Evolutionary conservation across 345 rosid species (phyloP).

Genomic region (Angophora floribunda): DNA sequence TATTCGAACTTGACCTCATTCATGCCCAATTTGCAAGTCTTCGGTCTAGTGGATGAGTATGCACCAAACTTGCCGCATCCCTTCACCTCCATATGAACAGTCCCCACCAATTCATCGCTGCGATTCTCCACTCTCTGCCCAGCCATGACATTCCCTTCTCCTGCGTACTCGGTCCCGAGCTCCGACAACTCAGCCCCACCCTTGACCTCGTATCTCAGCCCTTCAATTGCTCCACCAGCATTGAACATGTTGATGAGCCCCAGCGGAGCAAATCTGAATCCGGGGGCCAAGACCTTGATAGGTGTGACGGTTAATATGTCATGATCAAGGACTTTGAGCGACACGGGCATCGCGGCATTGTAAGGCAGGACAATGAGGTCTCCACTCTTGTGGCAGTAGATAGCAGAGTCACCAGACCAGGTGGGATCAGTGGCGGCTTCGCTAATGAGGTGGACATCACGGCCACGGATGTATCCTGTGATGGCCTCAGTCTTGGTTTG

Average conservation of each 20-base stretch:
- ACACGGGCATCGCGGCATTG: slow-evolving; percentile 60
- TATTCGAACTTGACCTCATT: slow-evolving; percentile 37
- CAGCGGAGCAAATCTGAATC: slow-evolving; percentile 60
- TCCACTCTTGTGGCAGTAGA: slow-evolving; percentile 40
- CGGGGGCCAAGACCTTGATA: slow-evolving; percentile 34
- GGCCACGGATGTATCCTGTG: slow-evolving; percentile 47
- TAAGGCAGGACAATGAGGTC: slow-evolving; percentile 50
- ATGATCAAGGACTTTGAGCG: slow-evolving; percentile 68
- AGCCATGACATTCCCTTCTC: neutral
- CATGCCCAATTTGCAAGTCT: slow-evolving; percentile 45
- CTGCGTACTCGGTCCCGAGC: neutral
- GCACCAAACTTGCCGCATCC: slow-evolving; percentile 82
- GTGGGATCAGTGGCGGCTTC: slow-evolving; percentile 58
- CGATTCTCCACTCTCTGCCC: slow-evolving; percentile 9
- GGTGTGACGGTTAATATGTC: slow-evolving; percentile 61
- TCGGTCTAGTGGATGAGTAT: slow-evolving; percentile 64
- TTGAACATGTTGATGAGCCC: slow-evolving; percentile 85
- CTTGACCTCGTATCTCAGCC: slow-evolving; percentile 38
- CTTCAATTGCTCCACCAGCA: slow-evolving; percentile 79
- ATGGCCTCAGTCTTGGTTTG: slow-evolving; percentile 34
- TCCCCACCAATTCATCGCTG: slow-evolving; percentile 31
- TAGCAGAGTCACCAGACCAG: slow-evolving; percentile 62
- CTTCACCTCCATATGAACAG: slow-evolving; percentile 42
- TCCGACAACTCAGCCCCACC: slow-evolving; percentile 3
- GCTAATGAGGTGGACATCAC: slow-evolving; percentile 68